Conservation (phyloP, 371 early-diverging fungal genomes). For the Dichotomocladium elegans region DNA sequence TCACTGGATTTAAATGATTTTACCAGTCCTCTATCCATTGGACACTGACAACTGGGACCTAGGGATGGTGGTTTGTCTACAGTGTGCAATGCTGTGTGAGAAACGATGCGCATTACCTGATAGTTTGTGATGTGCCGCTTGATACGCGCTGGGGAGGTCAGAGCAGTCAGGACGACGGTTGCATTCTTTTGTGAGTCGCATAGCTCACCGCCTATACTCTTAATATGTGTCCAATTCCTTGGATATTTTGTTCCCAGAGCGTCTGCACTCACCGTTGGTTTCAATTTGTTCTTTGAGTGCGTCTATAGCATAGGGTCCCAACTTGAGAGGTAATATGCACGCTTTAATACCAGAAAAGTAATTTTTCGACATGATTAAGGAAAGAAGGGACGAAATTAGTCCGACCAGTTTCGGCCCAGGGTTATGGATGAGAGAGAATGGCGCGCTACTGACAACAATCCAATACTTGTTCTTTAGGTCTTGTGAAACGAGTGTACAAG, state of each 20-base stretch:
- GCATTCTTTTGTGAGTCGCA: slow-evolving; percentile 13
- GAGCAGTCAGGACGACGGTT: slow-evolving; percentile 22
- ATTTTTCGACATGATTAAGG: background rate
- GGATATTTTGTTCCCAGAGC: too few relatives aligned
- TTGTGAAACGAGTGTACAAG: too few relatives aligned
- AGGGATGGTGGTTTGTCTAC: background rate
- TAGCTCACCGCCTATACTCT: slow-evolving; percentile 20
- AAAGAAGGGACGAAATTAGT: background rate
- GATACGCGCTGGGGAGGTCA: slow-evolving; percentile 28
- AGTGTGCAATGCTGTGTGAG: too few relatives aligned
- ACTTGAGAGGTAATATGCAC: slow-evolving; percentile 20
- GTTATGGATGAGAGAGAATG: too few relatives aligned
- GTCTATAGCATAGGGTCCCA: slow-evolving; percentile 7
- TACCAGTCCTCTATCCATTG: slow-evolving; percentile 41
- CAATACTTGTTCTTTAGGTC: too few relatives aligned
- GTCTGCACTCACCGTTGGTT: slow-evolving; percentile 11
- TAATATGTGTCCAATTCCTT: too few relatives aligned
- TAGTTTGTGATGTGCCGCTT: slow-evolving; percentile 20
- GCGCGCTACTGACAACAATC: too few relatives aligned
- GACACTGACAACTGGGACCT: slow-evolving; percentile 22
- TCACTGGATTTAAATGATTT: background rate
- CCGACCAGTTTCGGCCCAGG: too few relatives aligned
- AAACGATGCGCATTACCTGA: too few relatives aligned
- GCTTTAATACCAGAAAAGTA: slow-evolving; percentile 6
- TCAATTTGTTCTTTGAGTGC: slow-evolving; percentile 5